Percentiles rank a stretch among this genome's conserved stretches.
These are phyloP conservation scores for Hevea brasiliensis DNA, from an alignment of 345 rosid genomes.

Conservation along the genomic window DNA sequence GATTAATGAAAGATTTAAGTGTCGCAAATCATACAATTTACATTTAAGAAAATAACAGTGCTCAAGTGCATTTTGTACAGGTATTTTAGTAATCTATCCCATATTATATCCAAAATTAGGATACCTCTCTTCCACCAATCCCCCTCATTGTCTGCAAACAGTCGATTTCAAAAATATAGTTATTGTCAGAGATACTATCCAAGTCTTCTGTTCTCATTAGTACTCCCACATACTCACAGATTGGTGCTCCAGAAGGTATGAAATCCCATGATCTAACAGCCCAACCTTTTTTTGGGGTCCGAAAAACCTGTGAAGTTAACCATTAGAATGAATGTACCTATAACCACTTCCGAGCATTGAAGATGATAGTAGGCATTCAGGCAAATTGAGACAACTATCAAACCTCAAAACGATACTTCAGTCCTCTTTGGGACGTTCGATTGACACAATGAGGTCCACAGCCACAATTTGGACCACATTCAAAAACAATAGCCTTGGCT, in stretches of 20 bases:
- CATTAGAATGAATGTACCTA: background rate
- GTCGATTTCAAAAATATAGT: slow-evolving; percentile 86
- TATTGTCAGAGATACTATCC: slow-evolving; percentile 60
- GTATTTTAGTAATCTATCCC: background rate
- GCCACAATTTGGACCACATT: slow-evolving; percentile 91
- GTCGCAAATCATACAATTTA: too few species aligned
- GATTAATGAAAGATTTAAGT: background rate
- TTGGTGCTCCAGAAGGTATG: slow-evolving; percentile 89
- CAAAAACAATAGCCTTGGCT: slow-evolving; percentile 79
- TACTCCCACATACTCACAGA: slow-evolving; percentile 81
- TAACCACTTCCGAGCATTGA: background rate
- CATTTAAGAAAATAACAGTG: background rate
- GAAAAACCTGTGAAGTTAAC: slow-evolving; percentile 61
- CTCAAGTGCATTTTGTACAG: background rate
- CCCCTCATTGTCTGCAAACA: slow-evolving; percentile 94
- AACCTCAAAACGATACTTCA: slow-evolving; percentile 82
- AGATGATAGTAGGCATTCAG: background rate
- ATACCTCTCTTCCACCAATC: slow-evolving; percentile 83
- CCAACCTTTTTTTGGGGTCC: slow-evolving; percentile 91
- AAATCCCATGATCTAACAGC: slow-evolving; percentile 96
- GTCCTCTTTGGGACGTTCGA: slow-evolving; percentile 69
- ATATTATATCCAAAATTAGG: background rate
- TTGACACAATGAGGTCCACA: slow-evolving; percentile 84
- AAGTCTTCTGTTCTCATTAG: slow-evolving; percentile 71
- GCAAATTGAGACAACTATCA: slow-evolving; percentile 15